These are phyloP conservation scores for Lactifluus hygrophoroides DNA, from an alignment of 768 basidiomycete genomes.

Conservation along the genomic window DNA sequence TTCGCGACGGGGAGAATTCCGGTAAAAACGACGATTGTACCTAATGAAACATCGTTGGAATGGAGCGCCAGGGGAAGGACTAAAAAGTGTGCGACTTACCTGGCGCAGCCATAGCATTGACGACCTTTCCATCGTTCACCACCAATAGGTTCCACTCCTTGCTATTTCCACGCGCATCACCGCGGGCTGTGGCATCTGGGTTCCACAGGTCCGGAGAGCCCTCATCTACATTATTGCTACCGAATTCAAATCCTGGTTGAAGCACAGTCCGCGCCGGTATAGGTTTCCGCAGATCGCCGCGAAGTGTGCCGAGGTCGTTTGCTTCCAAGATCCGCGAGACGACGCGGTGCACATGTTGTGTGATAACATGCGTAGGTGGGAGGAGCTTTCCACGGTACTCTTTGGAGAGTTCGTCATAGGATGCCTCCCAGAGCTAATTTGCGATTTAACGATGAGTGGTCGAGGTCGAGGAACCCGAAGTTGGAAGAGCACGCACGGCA, in stretches of 20 bases:
- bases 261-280: slow-evolving; percentile 18
- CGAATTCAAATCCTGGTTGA: slow-evolving; percentile 20
- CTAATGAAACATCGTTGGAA: slow-evolving; percentile 28
- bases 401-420: slow-evolving; percentile 37
- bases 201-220: slow-evolving; percentile 17
- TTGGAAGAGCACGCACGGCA: slow-evolving; percentile 31
- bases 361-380: slow-evolving; percentile 56
- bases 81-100: slow-evolving; percentile 33
- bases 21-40: slow-evolving; percentile 79
- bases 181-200: slow-evolving; percentile 20
- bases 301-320: slow-evolving; percentile 61
- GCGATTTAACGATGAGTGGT: neutral
- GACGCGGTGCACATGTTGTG: slow-evolving; percentile 60
- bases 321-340: slow-evolving; percentile 60
- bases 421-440: slow-evolving; percentile 37
- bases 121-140: slow-evolving; percentile 56
- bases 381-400: slow-evolving; percentile 51
- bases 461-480: neutral
- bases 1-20: slow-evolving; percentile 74
- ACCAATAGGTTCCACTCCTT: slow-evolving; percentile 65
- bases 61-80: neutral
- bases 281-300: slow-evolving; percentile 23
- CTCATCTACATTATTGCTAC: neutral
- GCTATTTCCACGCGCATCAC: neutral
- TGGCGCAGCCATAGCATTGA: slow-evolving; percentile 74